A percentile compares a stretch with the other conserved stretches of the same genome.
These are phyloP conservation scores for Kwoniella shivajii DNA, from an alignment of 1,284 basidiomycete genomes.

Conservation along the genomic window DNA sequence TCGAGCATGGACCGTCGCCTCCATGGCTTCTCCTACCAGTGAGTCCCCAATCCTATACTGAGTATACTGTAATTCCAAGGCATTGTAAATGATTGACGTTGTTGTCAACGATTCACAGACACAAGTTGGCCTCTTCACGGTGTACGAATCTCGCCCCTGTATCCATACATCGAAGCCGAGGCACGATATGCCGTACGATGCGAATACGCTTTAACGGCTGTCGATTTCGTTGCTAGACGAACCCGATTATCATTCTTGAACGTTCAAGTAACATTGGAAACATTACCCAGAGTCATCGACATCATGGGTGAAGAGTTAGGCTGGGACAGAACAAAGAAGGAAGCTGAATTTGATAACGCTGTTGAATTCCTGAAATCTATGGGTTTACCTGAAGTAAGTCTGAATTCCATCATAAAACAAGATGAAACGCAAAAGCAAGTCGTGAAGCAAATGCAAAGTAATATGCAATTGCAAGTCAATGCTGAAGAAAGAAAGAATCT, in stretches of 20 bases:
- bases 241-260: constrained; percentile 92
- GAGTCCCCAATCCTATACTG: constrained; percentile 2
- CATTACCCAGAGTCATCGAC: constrained; percentile 83
- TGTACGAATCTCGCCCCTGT: constrained; percentile 69
- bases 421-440: not conserved
- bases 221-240: constrained; percentile 90
- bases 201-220: constrained; percentile 88
- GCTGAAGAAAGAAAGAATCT: constrained; percentile 6
- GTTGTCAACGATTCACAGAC: constrained; percentile 50
- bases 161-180: constrained; percentile 93
- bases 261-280: constrained; percentile 79
- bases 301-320: constrained; percentile 86
- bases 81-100: not conserved
- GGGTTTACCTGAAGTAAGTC: constrained; percentile 66
- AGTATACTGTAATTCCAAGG: not conserved
- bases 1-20: constrained; percentile 91
- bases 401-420: not conserved
- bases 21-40: constrained; percentile 72
- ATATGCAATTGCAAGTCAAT: not conserved
- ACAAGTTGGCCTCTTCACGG: constrained; percentile 84
- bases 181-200: constrained; percentile 84
- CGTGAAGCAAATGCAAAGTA: not conserved
- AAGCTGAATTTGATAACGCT: constrained; percentile 64
- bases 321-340: constrained; percentile 68
- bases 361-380: constrained; percentile 72